Conservation (phyloP, 2,329 filamentous ascomycete genomes). For the Truncatella angustata region DNA sequence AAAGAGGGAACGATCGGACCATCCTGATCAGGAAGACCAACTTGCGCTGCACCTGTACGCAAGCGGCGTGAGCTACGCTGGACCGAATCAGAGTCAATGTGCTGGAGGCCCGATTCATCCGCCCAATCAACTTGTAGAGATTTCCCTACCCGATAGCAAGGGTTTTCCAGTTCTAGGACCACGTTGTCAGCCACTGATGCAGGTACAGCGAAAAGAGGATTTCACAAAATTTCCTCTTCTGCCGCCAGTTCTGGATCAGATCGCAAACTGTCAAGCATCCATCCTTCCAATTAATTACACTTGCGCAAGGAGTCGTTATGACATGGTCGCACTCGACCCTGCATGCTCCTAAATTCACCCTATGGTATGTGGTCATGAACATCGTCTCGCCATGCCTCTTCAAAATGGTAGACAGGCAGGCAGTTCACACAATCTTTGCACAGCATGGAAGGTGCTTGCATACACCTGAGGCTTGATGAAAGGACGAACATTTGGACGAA, state of each 20-base stretch:
- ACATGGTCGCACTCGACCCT: neutral
- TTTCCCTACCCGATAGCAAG: no score
- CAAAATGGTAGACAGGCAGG: no score
- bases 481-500: neutral
- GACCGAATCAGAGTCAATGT: slow-evolving; percentile 1
- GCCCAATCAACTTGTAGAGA: neutral
- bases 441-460: no score
- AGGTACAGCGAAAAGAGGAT: slow-evolving; percentile 1
- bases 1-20: neutral
- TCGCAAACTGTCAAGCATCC: neutral
- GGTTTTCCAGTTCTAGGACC: no score
- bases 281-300: neutral
- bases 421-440: no score
- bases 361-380: neutral
- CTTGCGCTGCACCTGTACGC: neutral
- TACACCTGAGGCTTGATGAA: neutral
- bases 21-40: no score
- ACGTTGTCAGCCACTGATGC: slow-evolving; percentile 7
- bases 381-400: no score
- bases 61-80: neutral
- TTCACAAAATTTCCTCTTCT: neutral
- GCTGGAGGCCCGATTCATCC: neutral
- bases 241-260: neutral
- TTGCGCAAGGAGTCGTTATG: neutral
- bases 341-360: no score